Base-by-base conservation (phyloP, 306 rosid species). In the Castanopsis chinensis region DNA sequence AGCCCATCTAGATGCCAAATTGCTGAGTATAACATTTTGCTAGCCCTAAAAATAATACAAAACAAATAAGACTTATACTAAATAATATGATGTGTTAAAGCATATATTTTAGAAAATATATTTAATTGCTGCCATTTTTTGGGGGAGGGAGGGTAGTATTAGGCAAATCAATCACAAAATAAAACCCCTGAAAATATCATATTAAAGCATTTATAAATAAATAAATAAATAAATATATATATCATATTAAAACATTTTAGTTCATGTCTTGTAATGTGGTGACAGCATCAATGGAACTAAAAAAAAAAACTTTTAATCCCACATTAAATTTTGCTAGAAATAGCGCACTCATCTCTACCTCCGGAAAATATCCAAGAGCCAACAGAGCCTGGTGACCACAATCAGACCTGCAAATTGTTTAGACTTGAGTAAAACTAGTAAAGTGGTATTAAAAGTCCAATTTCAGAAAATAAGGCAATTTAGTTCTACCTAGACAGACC, bases 301-400 rank as follows among this genome's bases (percentile, higher is more conserved):
- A 53, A 76, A 41, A 75, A 73, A 73, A 14, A 21, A 70, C 75
- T 75, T 55, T 77, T 33, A 43, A 76, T 72, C 65, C 55, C 6
- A 11, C 65, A 77, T 51, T 43, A 4, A 79, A 55, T 9, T 20
- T 41, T 78, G 75, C 70, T 49, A 75, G 63, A 58, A 13, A 71
- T 27, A 59, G 88, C 20, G 81, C 45, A 58, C 64, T 59, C 27
- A 41, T 61, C 35, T 76, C 78, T 90, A 95, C 99, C 99, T 95
- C 96, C 13, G 99, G 97, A 83, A 95, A 95, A 82, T 84, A 86
- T 49, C 88, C 92, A 65, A 95, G 78, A 88, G 97, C 82, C 84
- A 87, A 86, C 84, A 95, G 82, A 73, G 99, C 98, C 81, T 93
- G 94, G 53, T 92, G 95, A 74, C 99, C 99, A 84, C 99, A 95